Evolutionary conservation across 805 yeast species (phyloP).

Genomic region (Pichia gijzeniarum): DNA sequence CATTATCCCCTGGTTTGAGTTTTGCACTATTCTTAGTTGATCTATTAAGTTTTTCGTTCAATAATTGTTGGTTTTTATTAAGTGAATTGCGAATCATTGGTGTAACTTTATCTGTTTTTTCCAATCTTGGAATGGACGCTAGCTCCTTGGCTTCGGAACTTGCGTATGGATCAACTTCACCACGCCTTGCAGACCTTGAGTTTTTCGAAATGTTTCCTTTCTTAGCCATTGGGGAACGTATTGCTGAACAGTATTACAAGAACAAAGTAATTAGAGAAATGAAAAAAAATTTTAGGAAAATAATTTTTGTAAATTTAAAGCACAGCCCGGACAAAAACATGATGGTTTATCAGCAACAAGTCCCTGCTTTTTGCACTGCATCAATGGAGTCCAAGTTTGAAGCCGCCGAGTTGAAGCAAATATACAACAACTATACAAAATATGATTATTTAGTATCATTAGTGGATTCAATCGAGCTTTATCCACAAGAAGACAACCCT

Average conservation of each 20-base stretch:
- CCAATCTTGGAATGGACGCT: slow-evolving; percentile 49
- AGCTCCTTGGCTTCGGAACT: slow-evolving; percentile 40
- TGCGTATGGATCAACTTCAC: slow-evolving; percentile 35
- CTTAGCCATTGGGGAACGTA: slow-evolving; percentile 9
- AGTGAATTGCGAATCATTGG: slow-evolving; percentile 61
- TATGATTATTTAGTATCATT: slow-evolving; percentile 8
- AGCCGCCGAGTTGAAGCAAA: background rate
- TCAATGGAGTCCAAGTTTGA: background rate
- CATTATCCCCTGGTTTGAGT: slow-evolving; percentile 10
- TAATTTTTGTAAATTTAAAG: background rate
- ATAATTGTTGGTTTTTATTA: slow-evolving; percentile 52
- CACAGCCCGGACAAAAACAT: too few species aligned
- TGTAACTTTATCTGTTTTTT: slow-evolving; percentile 52
- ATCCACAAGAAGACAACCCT: background rate
- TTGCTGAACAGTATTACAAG: background rate
- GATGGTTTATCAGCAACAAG: too few species aligned
- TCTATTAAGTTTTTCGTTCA: slow-evolving; percentile 46
- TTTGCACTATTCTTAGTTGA: background rate
- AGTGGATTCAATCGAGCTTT: background rate
- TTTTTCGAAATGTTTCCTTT: slow-evolving; percentile 46
- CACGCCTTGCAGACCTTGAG: slow-evolving; percentile 76
- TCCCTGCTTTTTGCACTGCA: too few species aligned
- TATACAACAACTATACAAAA: slow-evolving; percentile 6
- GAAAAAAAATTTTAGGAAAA: background rate
- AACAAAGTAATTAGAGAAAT: too few species aligned